Conservation (phyloP, 1,284 basidiomycete species). For the Laetiporus sulphureus region DNA sequence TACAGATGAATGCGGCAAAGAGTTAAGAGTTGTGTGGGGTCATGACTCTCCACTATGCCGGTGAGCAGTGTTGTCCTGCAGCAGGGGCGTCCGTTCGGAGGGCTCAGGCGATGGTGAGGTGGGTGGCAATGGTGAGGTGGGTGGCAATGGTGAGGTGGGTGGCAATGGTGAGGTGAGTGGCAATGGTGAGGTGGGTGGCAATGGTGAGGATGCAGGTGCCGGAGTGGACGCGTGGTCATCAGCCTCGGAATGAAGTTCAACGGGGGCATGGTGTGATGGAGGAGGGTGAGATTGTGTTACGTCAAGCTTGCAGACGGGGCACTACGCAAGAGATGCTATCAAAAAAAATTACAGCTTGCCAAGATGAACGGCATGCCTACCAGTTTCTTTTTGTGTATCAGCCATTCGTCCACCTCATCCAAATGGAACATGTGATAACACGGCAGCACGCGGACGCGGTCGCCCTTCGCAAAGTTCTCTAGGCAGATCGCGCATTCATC, state of each 20-base stretch:
- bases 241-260: constrained; percentile 5
- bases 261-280: constrained; percentile 10
- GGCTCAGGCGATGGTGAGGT: too few species aligned
- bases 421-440: constrained; percentile 88
- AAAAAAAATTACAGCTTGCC: too few species aligned
- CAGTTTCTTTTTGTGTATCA: constrained; percentile 84
- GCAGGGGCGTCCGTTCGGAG: constrained; percentile 17
- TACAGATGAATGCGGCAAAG: too few species aligned
- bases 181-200: not conserved
- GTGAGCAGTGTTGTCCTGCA: constrained; percentile 8
- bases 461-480: constrained; percentile 77
- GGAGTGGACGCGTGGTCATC: constrained; percentile 5
- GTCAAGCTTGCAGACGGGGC: constrained; percentile 84
- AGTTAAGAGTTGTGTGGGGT: too few species aligned
- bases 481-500: constrained; percentile 88
- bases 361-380: constrained; percentile 31
- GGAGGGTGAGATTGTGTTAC: constrained; percentile 66
- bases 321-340: constrained; percentile 39
- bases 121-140: not conserved
- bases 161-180: not conserved
- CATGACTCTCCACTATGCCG: constrained; percentile 4
- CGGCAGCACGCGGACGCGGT: constrained; percentile 82
- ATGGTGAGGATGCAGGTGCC: not conserved
- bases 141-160: not conserved
- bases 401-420: constrained; percentile 84